Conservation (phyloP, 2,329 filamentous ascomycete genomes). For the Boeremia lycopersici region DNA sequence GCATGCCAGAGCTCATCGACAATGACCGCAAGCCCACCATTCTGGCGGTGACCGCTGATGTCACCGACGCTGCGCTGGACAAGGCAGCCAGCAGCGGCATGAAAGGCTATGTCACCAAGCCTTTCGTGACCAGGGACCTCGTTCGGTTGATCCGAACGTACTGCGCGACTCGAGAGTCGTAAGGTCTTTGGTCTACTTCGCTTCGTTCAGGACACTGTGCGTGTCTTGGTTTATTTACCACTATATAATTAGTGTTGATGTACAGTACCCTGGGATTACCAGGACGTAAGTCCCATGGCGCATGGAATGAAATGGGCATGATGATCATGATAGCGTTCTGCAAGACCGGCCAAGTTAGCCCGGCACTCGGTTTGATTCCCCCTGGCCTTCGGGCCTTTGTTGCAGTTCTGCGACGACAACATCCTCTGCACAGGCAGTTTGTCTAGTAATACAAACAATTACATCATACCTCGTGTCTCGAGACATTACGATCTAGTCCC, state of each 20-base stretch:
- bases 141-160: slow-evolving; percentile 63
- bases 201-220: slow-evolving; percentile 7
- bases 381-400: slow-evolving; percentile 11
- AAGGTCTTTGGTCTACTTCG: background rate
- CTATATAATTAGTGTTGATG: slow-evolving; percentile 18
- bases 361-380: slow-evolving; percentile 18
- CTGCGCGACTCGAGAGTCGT: slow-evolving; percentile 35
- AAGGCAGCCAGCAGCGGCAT: slow-evolving; percentile 67
- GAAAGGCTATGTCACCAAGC: slow-evolving; percentile 72
- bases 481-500: no score
- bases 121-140: slow-evolving; percentile 67
- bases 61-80: slow-evolving; percentile 67
- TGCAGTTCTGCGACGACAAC: slow-evolving; percentile 10
- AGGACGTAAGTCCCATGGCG: slow-evolving; percentile 13
- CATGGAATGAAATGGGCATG: slow-evolving; percentile 18
- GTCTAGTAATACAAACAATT: slow-evolving; percentile 12
- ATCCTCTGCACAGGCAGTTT: slow-evolving; percentile 3
- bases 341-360: slow-evolving; percentile 15
- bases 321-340: slow-evolving; percentile 27
- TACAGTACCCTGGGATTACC: slow-evolving; percentile 8
- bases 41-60: slow-evolving; percentile 70
- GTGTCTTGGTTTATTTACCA: slow-evolving; percentile 19
- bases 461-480: background rate
- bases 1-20: slow-evolving; percentile 51
- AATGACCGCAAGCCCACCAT: slow-evolving; percentile 51